These are phyloP conservation scores for Cladorrhinum sp. DNA, from an alignment of 2,329 filamentous ascomycete genomes.

Conservation along the genomic window DNA sequence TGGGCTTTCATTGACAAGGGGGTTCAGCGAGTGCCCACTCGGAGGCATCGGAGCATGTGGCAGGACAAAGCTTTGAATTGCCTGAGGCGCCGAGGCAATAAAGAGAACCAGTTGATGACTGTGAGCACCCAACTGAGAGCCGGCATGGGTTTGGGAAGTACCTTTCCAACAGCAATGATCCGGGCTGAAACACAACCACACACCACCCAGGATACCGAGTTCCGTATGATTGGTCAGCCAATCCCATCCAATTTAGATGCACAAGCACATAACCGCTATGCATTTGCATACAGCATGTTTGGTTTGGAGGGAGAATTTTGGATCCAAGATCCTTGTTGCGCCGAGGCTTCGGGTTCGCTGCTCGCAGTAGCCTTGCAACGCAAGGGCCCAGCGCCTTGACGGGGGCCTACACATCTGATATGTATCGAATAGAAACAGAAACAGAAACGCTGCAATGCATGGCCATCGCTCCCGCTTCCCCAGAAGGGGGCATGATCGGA, in stretches of 20 bases:
- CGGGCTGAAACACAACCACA: slow-evolving; percentile 29
- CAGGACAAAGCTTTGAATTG: background rate
- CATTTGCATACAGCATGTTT: slow-evolving; percentile 31
- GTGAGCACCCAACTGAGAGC: background rate
- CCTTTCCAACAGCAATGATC: background rate
- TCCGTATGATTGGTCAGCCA: slow-evolving; percentile 27
- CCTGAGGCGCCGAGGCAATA: background rate
- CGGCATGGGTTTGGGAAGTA: background rate
- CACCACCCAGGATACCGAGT: slow-evolving; percentile 5
- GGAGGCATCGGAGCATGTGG: slow-evolving; percentile 1
- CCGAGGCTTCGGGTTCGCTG: slow-evolving; percentile 9
- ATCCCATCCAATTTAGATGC: slow-evolving; percentile 23
- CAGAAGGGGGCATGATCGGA: slow-evolving; percentile 2
- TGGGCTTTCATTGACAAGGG: background rate
- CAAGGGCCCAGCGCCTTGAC: slow-evolving; percentile 2
- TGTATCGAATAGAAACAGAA: background rate
- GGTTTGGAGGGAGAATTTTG: slow-evolving; percentile 15
- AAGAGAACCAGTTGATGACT: background rate
- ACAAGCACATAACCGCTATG: slow-evolving; percentile 36
- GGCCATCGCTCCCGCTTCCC: background rate
- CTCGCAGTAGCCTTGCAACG: slow-evolving; percentile 3
- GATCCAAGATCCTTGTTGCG: slow-evolving; percentile 25
- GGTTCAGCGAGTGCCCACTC: background rate
- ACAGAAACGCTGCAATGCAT: background rate
- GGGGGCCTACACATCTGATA: background rate